Evolutionary conservation across 2,329 filamentous ascomycete species (phyloP).

Genomic region (Penicillium sp.): DNA sequence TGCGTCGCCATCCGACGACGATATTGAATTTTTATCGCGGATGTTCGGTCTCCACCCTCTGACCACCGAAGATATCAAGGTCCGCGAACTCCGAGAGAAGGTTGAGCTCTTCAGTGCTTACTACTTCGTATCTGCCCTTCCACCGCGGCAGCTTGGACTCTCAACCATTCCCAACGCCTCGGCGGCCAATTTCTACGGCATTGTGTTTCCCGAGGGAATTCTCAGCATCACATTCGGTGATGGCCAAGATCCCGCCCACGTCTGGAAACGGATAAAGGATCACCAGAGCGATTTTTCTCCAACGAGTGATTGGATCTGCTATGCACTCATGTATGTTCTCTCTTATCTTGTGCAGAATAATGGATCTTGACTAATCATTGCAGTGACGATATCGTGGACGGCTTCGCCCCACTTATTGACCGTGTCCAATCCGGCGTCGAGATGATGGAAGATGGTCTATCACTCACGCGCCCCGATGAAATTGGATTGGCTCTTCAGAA

Average conservation of each 20-base stretch:
- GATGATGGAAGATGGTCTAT: slow-evolving; percentile 86
- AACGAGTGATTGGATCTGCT: slow-evolving; percentile 96
- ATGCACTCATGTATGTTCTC: slow-evolving; percentile 76
- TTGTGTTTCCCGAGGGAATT: slow-evolving; percentile 90
- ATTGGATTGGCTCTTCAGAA: slow-evolving; percentile 78
- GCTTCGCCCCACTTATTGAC: slow-evolving; percentile 80
- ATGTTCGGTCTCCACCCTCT: slow-evolving; percentile 93
- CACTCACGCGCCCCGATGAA: slow-evolving; percentile 82
- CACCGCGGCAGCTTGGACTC: slow-evolving; percentile 71
- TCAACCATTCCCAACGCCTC: slow-evolving; percentile 58
- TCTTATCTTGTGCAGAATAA: not conserved
- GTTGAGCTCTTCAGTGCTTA: slow-evolving; percentile 96
- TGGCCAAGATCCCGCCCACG: slow-evolving; percentile 78
- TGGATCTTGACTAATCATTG: not conserved
- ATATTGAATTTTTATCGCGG: slow-evolving; percentile 82
- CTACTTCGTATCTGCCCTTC: slow-evolving; percentile 93
- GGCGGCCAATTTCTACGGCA: slow-evolving; percentile 87
- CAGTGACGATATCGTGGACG: slow-evolving; percentile 91
- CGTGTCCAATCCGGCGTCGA: slow-evolving; percentile 83
- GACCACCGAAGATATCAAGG: slow-evolving; percentile 90
- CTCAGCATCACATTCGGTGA: slow-evolving; percentile 86
- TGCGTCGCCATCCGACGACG: slow-evolving; percentile 79
- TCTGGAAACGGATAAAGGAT: slow-evolving; percentile 84
- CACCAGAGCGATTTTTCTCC: slow-evolving; percentile 88
- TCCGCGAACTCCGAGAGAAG: slow-evolving; percentile 90